These are phyloP conservation scores for Panus rudis DNA, from an alignment of 768 basidiomycete species.

Conservation along the genomic window DNA sequence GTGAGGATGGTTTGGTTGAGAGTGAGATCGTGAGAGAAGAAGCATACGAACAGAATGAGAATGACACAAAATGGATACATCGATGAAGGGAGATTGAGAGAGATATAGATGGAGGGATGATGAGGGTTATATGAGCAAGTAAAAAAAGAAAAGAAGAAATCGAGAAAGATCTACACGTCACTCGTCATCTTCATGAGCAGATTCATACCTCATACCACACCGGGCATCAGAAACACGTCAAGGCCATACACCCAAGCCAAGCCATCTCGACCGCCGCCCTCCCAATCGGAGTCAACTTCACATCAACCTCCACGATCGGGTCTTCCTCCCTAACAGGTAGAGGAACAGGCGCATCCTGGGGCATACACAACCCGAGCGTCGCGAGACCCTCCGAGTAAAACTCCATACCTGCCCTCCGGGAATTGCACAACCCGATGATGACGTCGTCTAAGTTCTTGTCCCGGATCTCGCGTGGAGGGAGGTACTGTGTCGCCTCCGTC, in stretches of 20 bases:
- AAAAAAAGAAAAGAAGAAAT: not conserved
- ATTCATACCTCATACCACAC: conserved; percentile 6
- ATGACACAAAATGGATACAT: not conserved
- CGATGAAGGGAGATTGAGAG: not conserved
- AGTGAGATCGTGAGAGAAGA: not conserved
- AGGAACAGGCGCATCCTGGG: conserved; percentile 10
- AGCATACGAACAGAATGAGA: no score
- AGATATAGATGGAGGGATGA: not conserved
- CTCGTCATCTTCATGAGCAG: no score
- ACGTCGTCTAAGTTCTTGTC: conserved; percentile 33
- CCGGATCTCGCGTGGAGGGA: conserved; percentile 29
- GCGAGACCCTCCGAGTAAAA: conserved; percentile 76
- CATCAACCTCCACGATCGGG: conserved; percentile 35
- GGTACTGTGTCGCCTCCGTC: conserved; percentile 29
- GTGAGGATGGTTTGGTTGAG: no score
- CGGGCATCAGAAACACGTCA: conserved; percentile 40
- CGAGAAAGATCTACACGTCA: no score
- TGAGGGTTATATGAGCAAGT: not conserved
- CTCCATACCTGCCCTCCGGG: conserved; percentile 63
- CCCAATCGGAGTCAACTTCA: conserved; percentile 39
- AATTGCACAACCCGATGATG: conserved; percentile 54
- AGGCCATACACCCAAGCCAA: conserved; percentile 47
- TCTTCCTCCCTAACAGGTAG: conserved; percentile 22
- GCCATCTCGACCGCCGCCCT: conserved; percentile 46
- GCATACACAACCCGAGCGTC: conserved; percentile 59